These are phyloP conservation scores for Brettanomyces nanus DNA, from an alignment of 805 yeast genomes.

Conservation along the genomic window DNA sequence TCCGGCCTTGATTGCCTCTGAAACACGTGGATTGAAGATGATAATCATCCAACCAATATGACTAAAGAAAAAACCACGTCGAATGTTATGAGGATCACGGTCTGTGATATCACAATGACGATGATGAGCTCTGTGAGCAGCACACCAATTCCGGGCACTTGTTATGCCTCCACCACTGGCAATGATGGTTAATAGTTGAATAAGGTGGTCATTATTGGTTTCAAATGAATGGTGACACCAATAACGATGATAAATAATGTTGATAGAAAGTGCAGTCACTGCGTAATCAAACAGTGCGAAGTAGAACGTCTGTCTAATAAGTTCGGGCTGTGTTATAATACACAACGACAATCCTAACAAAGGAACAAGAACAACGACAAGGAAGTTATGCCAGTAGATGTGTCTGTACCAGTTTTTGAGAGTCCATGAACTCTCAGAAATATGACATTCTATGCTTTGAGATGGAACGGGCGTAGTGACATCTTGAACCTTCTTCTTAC, in stretches of 20 bases:
- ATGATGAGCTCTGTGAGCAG: conserved; percentile 85
- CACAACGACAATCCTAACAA: conserved; percentile 17
- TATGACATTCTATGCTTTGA: conserved; percentile 32
- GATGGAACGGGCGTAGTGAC: conserved; percentile 9
- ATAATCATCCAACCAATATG: conserved; percentile 86
- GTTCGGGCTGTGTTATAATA: conserved; percentile 6
- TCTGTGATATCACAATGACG: conserved; percentile 75
- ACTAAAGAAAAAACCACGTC: conserved; percentile 73
- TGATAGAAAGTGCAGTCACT: conserved; percentile 61
- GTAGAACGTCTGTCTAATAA: conserved; percentile 29
- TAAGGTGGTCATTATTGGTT: conserved; percentile 35
- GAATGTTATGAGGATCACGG: conserved; percentile 77
- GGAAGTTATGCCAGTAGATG: conserved; percentile 66
- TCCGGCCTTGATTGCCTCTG: conserved; percentile 30
- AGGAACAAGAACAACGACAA: conserved; percentile 52
- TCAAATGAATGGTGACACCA: conserved; percentile 56
- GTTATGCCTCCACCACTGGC: conserved; percentile 76
- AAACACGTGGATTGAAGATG: conserved; percentile 51
- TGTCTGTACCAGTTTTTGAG: conserved; percentile 61
- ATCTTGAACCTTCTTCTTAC: conserved; percentile 17
- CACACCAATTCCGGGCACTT: conserved; percentile 69
- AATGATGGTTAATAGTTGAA: conserved; percentile 43
- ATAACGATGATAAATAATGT: conserved; percentile 77
- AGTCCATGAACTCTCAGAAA: conserved; percentile 73
- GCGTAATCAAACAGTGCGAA: conserved; percentile 50